Evolutionary conservation across 2,329 filamentous ascomycete species (phyloP), one percentile per base, ranked within the genome.

Genomic region (Lachnellula arida): DNA sequence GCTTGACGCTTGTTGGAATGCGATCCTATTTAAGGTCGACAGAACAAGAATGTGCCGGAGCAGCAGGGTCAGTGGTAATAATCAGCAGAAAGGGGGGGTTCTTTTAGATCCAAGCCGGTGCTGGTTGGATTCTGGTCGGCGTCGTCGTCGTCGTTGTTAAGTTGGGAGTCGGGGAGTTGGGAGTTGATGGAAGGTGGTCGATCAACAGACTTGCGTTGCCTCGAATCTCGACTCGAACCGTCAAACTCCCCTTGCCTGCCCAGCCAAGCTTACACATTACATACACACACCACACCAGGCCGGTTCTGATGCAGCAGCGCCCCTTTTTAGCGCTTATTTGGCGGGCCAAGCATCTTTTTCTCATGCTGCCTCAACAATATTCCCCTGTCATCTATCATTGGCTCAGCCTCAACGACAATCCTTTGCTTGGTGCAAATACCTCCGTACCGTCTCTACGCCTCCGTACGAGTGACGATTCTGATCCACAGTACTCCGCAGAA

Each of bases 321-420:
- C 23, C 25, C 32, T 22, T 56, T 54, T 47, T 42, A 46, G 58
- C 58, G 54, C 60, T 60, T 59, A 58, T 55, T 40, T 52, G 35
- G 17, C 49, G 32, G 8, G 14, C 40, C 23, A 35, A 17, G 23
- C 12, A 8, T 23, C 35, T 25, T 39, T 37, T 53, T 44, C 55
- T 42, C 53, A 17, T 40, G 55, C 57, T 56, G 57, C 51, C 56
- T 55, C 54, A 46, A 46, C 44, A 25, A 6, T 22, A 32, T 46
- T 9, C 4, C 23, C 5, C n/a, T 17, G n/a, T 6, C 23, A 2
- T 9, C 9, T 11, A 7, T 32, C 1, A 51, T 51, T 51, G 49
- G 49, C 49, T 17, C 23, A 11, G 19, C 37, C n/a, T 12, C 49
- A 51, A n/a, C 49, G 37, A 43, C 49, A 51, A 43, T 46, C 44